These are phyloP conservation scores for Pelargonium australe DNA, from an alignment of 441 rosid genomes.

Conservation along the genomic window DNA sequence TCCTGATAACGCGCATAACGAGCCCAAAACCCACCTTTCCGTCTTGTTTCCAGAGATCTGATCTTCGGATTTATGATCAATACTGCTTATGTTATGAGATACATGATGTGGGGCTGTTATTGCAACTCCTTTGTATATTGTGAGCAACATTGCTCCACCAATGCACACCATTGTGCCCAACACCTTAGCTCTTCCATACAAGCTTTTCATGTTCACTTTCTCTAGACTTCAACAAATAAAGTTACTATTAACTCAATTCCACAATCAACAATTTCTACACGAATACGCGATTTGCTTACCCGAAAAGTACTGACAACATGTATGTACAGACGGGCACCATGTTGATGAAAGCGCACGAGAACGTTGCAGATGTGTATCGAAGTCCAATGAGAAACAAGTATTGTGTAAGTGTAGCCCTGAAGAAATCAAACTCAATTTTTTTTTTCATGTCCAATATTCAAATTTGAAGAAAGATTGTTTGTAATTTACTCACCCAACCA, in stretches of 20 bases:
- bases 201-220: constrained; percentile 35
- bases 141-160: constrained; percentile 40
- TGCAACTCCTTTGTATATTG: constrained; percentile 46
- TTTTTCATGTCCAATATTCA: no score
- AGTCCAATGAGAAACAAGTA: constrained; percentile 52
- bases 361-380: constrained; percentile 48
- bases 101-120: constrained; percentile 22
- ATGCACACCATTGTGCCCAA: constrained; percentile 45
- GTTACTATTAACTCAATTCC: no score
- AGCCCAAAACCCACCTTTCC: constrained; percentile 40
- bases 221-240: constrained; percentile 26
- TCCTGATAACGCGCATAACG: constrained; percentile 32
- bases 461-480: no score
- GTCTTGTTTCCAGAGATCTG: no score
- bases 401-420: constrained; percentile 45
- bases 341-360: constrained; percentile 46
- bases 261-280: no score
- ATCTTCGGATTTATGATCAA: no score
- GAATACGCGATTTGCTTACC: constrained; percentile 28
- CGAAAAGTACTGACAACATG: constrained; percentile 39
- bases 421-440: no score
- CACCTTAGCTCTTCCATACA: constrained; percentile 42
- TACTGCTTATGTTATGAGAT: constrained; percentile 13
- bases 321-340: constrained; percentile 49
- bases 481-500: constrained; percentile 36